phyloP scores from a whole-genome alignment of 164 flowering plant genomes.

The Dillenia suffruticosa region DNA sequence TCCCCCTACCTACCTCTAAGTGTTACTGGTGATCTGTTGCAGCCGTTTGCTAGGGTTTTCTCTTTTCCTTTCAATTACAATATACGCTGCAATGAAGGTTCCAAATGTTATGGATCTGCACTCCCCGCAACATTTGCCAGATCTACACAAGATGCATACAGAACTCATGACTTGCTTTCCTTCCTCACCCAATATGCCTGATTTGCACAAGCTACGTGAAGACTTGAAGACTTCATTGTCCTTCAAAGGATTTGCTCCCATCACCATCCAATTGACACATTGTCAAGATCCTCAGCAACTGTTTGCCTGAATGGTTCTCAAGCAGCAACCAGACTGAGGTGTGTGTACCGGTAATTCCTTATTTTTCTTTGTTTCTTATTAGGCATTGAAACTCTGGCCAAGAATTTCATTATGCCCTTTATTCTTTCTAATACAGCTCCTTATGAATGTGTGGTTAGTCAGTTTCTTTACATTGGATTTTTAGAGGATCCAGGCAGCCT shows the following conservation, averaged over 20 bases:
- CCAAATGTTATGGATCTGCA: constrained; percentile 78
- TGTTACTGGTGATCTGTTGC: constrained; percentile 10
- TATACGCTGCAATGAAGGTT: constrained; percentile 80
- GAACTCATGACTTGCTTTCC: constrained; percentile 73
- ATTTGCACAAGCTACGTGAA: constrained; percentile 50
- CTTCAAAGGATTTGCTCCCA: constrained; percentile 52
- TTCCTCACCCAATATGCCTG: constrained; percentile 67
- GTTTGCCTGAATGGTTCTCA: constrained; percentile 76
- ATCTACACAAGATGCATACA: constrained; percentile 61
- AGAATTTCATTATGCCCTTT: too few species aligned
- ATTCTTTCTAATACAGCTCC: too few species aligned
- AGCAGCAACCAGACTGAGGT: constrained; percentile 56
- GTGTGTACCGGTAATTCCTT: constrained; percentile 69
- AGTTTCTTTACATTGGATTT: too few species aligned
- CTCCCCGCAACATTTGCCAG: constrained; percentile 57
- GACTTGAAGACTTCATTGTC: constrained; percentile 48
- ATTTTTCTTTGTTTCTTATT: background rate
- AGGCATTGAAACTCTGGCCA: too few species aligned
- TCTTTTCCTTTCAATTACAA: constrained; percentile 81
- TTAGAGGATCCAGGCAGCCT: too few species aligned
- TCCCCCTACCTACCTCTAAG: too few species aligned
- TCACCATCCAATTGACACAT: constrained; percentile 65
- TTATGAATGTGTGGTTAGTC: too few species aligned
- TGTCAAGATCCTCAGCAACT: constrained; percentile 57
- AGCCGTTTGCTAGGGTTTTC: constrained; percentile 99